Evolutionary conservation across 2,329 filamentous ascomycete genomes (phyloP).

Genomic region (Colletotrichum higginsianum): DNA sequence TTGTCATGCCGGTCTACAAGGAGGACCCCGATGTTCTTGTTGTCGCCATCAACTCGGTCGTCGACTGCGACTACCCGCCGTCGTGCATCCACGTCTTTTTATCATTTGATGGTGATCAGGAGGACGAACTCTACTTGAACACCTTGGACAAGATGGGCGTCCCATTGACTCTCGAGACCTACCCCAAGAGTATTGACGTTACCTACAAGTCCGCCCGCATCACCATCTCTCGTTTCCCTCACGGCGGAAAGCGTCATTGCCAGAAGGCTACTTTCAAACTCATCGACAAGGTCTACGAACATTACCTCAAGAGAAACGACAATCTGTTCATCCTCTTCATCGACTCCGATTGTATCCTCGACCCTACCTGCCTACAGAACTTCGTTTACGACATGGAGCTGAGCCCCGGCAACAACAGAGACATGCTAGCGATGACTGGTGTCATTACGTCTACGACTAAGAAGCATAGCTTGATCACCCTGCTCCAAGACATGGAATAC

Average conservation of each 20-base stretch:
- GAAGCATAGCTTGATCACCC: slow-evolving; percentile 89
- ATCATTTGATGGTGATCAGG: slow-evolving; percentile 92
- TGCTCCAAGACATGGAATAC: slow-evolving; percentile 98
- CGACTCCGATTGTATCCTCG: slow-evolving; percentile 95
- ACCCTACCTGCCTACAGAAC: slow-evolving; percentile 92
- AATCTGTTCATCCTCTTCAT: slow-evolving; percentile 97
- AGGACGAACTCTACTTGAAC: slow-evolving; percentile 90
- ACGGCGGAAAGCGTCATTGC: slow-evolving; percentile 94
- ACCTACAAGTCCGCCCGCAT: slow-evolving; percentile 86
- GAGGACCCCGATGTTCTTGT: slow-evolving; percentile 89
- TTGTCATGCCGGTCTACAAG: slow-evolving; percentile 97
- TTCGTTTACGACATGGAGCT: slow-evolving; percentile 99
- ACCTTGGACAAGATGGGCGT: slow-evolving; percentile 90
- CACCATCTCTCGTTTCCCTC: slow-evolving; percentile 91
- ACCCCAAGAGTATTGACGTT: slow-evolving; percentile 92
- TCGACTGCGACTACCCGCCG: slow-evolving; percentile 93
- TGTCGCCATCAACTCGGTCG: slow-evolving; percentile 90
- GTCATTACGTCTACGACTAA: slow-evolving; percentile 95
- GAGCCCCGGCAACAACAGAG: slow-evolving; percentile 89
- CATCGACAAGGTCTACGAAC: slow-evolving; percentile 91
- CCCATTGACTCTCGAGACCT: slow-evolving; percentile 80
- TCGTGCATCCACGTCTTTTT: slow-evolving; percentile 95
- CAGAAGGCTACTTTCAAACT: slow-evolving; percentile 95
- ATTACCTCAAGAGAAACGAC: slow-evolving; percentile 89
- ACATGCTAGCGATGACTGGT: slow-evolving; percentile 98